Evolutionary conservation across 306 rosid genomes (phyloP).

Genomic region (Fragaria vesca): DNA sequence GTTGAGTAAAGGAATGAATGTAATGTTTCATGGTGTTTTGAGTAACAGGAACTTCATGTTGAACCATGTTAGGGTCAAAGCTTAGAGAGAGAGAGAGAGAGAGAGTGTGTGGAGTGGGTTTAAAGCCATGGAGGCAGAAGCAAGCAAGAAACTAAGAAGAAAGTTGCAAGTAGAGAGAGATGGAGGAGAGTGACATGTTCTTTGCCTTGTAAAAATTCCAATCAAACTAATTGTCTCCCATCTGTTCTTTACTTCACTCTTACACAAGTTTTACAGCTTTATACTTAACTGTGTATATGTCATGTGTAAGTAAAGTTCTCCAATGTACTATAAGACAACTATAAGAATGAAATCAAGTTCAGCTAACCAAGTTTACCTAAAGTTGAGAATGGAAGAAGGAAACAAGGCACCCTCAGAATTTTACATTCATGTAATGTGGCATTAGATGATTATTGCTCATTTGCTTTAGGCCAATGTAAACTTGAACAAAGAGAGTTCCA

Average conservation of each 20-base stretch:
- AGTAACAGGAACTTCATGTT: constrained; percentile 3
- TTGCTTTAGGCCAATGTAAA: too few relatives aligned
- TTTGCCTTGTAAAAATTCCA: constrained; percentile 7
- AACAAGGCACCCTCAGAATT: too few relatives aligned
- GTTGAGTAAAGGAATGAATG: constrained; percentile 15
- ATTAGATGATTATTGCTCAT: too few relatives aligned
- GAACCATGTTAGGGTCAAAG: constrained; percentile 2
- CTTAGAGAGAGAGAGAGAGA: background rate
- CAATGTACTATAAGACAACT: too few relatives aligned
- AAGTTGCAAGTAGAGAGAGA: background rate
- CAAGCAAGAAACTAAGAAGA: background rate
- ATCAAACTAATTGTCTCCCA: background rate
- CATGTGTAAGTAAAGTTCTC: too few relatives aligned
- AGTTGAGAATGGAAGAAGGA: too few relatives aligned
- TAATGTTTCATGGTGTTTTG: constrained; percentile 14
- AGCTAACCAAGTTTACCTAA: too few relatives aligned
- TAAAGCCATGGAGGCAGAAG: background rate
- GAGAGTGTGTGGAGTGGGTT: background rate
- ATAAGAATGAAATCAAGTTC: too few relatives aligned
- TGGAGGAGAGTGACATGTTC: background rate
- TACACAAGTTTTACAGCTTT: too few relatives aligned
- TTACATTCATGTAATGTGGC: too few relatives aligned
- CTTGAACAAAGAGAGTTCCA: background rate
- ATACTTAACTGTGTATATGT: too few relatives aligned
- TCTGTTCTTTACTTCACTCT: background rate